Evolutionary conservation across 164 flowering plant species (phyloP).

Genomic region (Buxus sempervirens): DNA sequence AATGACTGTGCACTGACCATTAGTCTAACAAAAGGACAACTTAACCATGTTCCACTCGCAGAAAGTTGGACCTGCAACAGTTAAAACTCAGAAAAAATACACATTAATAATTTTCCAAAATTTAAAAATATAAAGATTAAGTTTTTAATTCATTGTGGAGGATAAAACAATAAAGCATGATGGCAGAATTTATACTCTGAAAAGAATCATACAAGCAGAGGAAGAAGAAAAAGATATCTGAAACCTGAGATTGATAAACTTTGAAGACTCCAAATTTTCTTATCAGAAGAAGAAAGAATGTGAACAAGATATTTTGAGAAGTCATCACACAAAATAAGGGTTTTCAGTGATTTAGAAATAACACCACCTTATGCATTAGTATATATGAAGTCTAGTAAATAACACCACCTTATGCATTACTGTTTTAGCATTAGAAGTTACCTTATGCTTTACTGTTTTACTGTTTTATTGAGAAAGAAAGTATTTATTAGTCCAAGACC

Average conservation of each 20-base stretch:
- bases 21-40: neutral
- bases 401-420: too few relatives aligned
- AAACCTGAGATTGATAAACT: neutral
- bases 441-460: too few relatives aligned
- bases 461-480: too few relatives aligned
- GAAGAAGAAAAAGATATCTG: too few relatives aligned
- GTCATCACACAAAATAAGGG: too few relatives aligned
- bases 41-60: neutral
- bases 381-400: neutral
- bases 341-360: too few relatives aligned
- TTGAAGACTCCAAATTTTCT: neutral
- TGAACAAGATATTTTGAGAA: too few relatives aligned
- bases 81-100: neutral
- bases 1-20: neutral
- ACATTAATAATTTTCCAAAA: too few relatives aligned
- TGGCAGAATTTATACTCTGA: neutral
- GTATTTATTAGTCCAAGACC: too few relatives aligned
- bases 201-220: neutral
- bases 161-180: neutral
- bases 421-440: too few relatives aligned
- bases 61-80: neutral
- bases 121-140: too few relatives aligned
- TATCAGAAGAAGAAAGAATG: neutral
- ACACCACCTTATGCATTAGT: neutral
- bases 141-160: neutral